Evolutionary conservation across 1,139 yeast genomes (phyloP).

Genomic region (Sugiyamaella paludigena): DNA sequence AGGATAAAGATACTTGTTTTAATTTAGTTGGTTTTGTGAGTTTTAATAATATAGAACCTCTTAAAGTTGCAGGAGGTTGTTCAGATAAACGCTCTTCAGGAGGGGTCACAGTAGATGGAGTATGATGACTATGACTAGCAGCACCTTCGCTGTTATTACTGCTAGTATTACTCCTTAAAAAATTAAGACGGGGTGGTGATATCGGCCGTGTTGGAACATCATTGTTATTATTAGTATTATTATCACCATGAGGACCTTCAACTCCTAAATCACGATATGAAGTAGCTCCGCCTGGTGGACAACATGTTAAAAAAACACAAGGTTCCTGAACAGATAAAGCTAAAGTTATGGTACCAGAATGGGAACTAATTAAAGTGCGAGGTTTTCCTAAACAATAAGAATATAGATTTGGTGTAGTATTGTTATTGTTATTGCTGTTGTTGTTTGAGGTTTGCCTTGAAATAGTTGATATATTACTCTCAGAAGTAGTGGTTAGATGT

Average conservation of each 20-base stretch:
- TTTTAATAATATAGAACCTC: conserved; percentile 76
- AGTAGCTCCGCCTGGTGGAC: conserved; percentile 16
- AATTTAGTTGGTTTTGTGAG: conserved; percentile 70
- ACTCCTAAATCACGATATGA: conserved; percentile 14
- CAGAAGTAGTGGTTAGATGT: conserved; percentile 3
- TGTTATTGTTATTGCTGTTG: no score
- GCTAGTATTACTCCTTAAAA: not conserved
- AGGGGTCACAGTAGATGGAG: conserved; percentile 1
- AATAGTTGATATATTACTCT: conserved; percentile 5
- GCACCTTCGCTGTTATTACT: not conserved
- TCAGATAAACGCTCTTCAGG: conserved; percentile 32
- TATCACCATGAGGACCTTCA: conserved; percentile 7
- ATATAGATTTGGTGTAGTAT: conserved; percentile 18
- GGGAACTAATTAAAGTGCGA: conserved; percentile 33
- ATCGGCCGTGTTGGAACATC: not conserved
- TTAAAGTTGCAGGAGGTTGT: conserved; percentile 67
- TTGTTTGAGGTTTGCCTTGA: conserved; percentile 8
- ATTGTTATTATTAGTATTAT: not conserved
- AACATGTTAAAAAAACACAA: conserved; percentile 32
- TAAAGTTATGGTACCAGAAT: conserved; percentile 35
- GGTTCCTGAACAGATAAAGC: conserved; percentile 38
- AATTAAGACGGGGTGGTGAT: conserved; percentile 1
- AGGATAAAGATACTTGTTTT: conserved; percentile 57
- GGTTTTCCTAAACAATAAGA: conserved; percentile 37
- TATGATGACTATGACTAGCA: not conserved